Conservation (phyloP, 306 rosid genomes). For the Castanospermum australe region DNA sequence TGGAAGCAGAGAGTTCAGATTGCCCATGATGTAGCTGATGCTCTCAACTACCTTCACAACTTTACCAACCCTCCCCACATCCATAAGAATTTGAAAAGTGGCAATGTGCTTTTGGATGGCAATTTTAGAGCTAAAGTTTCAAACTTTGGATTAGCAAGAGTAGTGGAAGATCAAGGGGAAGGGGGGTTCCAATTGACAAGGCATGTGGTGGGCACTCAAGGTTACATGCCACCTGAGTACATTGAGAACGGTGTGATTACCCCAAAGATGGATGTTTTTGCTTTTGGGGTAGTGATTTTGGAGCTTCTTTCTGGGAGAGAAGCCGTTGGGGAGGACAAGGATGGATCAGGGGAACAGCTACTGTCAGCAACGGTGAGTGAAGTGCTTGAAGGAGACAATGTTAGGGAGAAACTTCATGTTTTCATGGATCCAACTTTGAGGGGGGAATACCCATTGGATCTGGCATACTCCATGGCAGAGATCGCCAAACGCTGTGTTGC, state of each 20-base stretch:
- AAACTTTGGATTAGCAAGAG: conserved; percentile 68
- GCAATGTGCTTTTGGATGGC: conserved; percentile 62
- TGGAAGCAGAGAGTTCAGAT: conserved; percentile 82
- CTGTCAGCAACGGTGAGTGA: conserved; percentile 27
- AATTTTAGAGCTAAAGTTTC: conserved; percentile 62
- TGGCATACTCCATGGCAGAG: conserved; percentile 67
- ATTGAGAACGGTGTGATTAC: conserved; percentile 65
- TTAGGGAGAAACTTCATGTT: conserved; percentile 47
- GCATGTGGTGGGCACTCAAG: conserved; percentile 80
- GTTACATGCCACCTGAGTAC: conserved; percentile 81
- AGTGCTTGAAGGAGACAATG: conserved; percentile 61
- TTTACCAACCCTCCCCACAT: conserved; percentile 55
- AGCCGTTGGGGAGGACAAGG: conserved; percentile 31
- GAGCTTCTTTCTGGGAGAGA: conserved; percentile 72
- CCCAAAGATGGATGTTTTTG: conserved; percentile 70
- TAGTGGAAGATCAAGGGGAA: conserved; percentile 27
- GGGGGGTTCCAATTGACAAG: conserved; percentile 58
- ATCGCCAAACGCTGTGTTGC: conserved; percentile 61
- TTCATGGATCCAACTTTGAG: conserved; percentile 60
- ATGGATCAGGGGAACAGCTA: conserved; percentile 21
- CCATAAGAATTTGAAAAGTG: conserved; percentile 67
- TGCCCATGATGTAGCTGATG: conserved; percentile 65
- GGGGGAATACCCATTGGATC: conserved; percentile 58
- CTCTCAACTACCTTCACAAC: conserved; percentile 73
- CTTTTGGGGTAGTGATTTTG: conserved; percentile 68